Evolutionary conservation across 441 rosid species (phyloP).

Genomic region (Monsonia emarginata): DNA sequence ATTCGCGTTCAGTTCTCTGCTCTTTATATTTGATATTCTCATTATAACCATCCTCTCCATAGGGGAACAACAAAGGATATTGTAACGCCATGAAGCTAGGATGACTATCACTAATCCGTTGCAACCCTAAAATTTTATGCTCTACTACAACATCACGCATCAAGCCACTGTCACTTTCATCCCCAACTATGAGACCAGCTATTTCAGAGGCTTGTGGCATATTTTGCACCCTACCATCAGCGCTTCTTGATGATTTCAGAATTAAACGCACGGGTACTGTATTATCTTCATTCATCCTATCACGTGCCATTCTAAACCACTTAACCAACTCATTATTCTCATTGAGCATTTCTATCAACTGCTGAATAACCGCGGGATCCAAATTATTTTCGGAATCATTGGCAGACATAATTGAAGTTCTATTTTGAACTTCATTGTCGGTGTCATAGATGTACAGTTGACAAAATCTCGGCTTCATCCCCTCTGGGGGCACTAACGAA

Average conservation of each 20-base stretch:
- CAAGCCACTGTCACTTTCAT: background rate
- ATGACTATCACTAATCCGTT: background rate
- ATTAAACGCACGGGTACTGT: background rate
- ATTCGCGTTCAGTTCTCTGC: no score
- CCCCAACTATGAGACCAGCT: constrained; percentile 3
- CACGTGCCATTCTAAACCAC: background rate
- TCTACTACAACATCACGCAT: background rate
- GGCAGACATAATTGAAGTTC: no score
- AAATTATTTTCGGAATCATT: background rate
- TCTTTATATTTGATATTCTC: background rate
- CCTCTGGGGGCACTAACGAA: background rate
- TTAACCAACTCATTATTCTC: background rate
- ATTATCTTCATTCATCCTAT: background rate
- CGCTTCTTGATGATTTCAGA: background rate
- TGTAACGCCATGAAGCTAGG: constrained; percentile 10
- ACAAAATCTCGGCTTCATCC: background rate
- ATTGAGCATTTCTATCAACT: background rate
- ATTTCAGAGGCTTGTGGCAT: no score
- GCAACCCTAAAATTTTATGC: background rate
- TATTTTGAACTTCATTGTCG: background rate
- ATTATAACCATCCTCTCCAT: constrained; percentile 6
- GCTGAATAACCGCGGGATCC: background rate
- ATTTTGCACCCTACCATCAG: background rate
- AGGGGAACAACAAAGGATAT: constrained; percentile 8
- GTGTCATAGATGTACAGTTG: background rate